Conservation (phyloP, 352 stramenopile genomes). For the Phytophthora pinifolia region DNA sequence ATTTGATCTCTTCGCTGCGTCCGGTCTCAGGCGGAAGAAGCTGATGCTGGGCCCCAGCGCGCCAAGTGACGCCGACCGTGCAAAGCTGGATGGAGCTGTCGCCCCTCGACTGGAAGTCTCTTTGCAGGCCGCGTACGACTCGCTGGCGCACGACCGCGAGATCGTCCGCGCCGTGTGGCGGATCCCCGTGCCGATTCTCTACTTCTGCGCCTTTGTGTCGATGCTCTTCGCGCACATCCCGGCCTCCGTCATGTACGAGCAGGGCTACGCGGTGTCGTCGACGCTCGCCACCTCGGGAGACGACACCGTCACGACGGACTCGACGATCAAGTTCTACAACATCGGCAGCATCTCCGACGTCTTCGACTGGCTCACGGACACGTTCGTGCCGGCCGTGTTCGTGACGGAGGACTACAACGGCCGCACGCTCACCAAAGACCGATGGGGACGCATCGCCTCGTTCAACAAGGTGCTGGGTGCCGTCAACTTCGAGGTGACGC, state of each 20-base stretch:
- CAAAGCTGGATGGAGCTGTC: not conserved
- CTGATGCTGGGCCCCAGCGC: not conserved
- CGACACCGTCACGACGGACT: conserved; percentile 46
- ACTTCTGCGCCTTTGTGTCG: conserved; percentile 42
- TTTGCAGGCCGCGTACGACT: conserved; percentile 26
- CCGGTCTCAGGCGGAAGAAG: conserved; percentile 2
- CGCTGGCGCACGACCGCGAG: conserved; percentile 40
- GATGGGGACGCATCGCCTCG: conserved; percentile 19
- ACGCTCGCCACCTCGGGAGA: conserved; percentile 39
- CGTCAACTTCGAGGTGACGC: conserved; percentile 34
- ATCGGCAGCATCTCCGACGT: conserved; percentile 37
- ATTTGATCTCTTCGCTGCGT: not conserved
- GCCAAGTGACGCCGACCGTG: not conserved
- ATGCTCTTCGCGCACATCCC: conserved; percentile 54
- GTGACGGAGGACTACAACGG: conserved; percentile 56
- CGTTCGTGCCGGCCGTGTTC: conserved; percentile 46
- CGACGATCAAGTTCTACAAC: conserved; percentile 50
- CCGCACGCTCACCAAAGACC: conserved; percentile 28
- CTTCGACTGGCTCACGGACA: conserved; percentile 48
- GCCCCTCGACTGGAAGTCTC: conserved; percentile 13
- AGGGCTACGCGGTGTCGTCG: conserved; percentile 33
- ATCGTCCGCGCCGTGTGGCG: conserved; percentile 31
- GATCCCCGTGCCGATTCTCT: conserved; percentile 38
- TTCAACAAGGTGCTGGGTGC: conserved; percentile 28
- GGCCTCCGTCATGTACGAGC: conserved; percentile 34